Percentiles rank a stretch among this genome's conserved stretches.
Evolutionary conservation across 768 basidiomycete species (phyloP).

Genomic region (Dentipellis sp.): DNA sequence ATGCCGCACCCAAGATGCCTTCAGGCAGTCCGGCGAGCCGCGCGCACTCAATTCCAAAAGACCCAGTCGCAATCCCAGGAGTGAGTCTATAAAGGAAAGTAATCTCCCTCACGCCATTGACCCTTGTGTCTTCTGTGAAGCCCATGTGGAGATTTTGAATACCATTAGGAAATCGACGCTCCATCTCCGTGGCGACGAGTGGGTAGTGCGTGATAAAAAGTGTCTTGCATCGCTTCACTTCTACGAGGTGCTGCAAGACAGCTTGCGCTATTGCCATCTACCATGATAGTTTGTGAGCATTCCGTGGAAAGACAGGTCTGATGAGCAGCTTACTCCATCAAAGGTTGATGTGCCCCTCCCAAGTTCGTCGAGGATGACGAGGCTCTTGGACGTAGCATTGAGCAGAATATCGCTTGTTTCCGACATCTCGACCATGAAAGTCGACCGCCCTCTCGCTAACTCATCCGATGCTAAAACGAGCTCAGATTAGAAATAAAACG

Average conservation of each 20-base stretch:
- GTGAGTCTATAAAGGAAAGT: slow-evolving; percentile 80
- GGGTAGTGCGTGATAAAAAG: slow-evolving; percentile 97
- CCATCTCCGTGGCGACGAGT: slow-evolving; percentile 61
- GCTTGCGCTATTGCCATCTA: slow-evolving; percentile 86
- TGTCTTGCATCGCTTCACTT: slow-evolving; percentile 53
- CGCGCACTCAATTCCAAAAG: slow-evolving; percentile 90
- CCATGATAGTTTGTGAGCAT: slow-evolving; percentile 19
- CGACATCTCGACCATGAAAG: slow-evolving; percentile 95
- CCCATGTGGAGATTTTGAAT: slow-evolving; percentile 84
- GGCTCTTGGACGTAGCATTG: slow-evolving; percentile 60
- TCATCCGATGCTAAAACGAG: slow-evolving; percentile 68
- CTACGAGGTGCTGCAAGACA: slow-evolving; percentile 63
- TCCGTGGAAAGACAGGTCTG: not conserved
- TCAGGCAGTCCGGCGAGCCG: slow-evolving; percentile 80
- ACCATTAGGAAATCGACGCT: slow-evolving; percentile 45
- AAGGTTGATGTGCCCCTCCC: slow-evolving; percentile 89
- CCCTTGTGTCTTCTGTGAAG: slow-evolving; percentile 56
- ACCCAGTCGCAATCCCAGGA: slow-evolving; percentile 67
- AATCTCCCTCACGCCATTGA: slow-evolving; percentile 71
- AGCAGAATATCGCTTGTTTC: slow-evolving; percentile 88
- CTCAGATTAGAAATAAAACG: not conserved
- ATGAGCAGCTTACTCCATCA: slow-evolving; percentile 47
- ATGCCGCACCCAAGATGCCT: slow-evolving; percentile 52
- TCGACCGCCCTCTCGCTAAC: slow-evolving; percentile 76
- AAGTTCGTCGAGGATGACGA: slow-evolving; percentile 87